These are phyloP conservation scores for Saccharata proteae DNA, from an alignment of 2,329 filamentous ascomycete genomes.

Conservation along the genomic window DNA sequence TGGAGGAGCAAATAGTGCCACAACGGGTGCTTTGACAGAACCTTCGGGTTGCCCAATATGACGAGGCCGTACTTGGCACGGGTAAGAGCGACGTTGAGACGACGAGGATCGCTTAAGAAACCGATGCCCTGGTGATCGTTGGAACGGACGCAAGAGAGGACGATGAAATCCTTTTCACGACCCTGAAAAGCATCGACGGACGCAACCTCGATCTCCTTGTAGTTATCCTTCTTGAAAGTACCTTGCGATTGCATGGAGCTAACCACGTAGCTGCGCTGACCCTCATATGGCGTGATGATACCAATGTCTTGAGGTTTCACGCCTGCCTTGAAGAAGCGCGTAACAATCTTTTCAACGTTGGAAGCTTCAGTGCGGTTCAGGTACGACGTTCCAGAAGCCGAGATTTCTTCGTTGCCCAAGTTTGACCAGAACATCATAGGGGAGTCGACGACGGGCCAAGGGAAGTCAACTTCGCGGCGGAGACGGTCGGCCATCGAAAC, in stretches of 20 bases:
- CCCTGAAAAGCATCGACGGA: slow-evolving; percentile 98
- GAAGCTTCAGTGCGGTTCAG: slow-evolving; percentile 94
- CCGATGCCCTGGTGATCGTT: slow-evolving; percentile 99
- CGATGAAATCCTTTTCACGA: slow-evolving; percentile 97
- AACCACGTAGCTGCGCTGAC: slow-evolving; percentile 94
- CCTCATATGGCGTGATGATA: slow-evolving; percentile 97
- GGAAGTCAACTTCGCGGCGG: slow-evolving; percentile 90
- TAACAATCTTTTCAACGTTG: slow-evolving; percentile 97
- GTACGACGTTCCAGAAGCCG: slow-evolving; percentile 93
- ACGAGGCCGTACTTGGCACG: slow-evolving; percentile 94
- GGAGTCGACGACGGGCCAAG: slow-evolving; percentile 85
- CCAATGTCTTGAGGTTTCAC: slow-evolving; percentile 91
- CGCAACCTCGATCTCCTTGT: slow-evolving; percentile 97
- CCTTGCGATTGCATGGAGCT: slow-evolving; percentile 98
- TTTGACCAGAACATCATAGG: slow-evolving; percentile 99
- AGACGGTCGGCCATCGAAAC: slow-evolving; percentile 82
- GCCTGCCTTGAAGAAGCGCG: slow-evolving; percentile 95
- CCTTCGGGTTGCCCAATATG: slow-evolving; percentile 94
- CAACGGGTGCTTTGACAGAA: slow-evolving; percentile 90
- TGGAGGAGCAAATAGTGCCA: slow-evolving; percentile 94
- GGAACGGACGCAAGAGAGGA: slow-evolving; percentile 92
- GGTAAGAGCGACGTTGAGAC: slow-evolving; percentile 92
- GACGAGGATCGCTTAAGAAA: slow-evolving; percentile 93
- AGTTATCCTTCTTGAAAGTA: slow-evolving; percentile 94
- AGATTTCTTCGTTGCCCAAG: slow-evolving; percentile 93